Evolutionary conservation across 1,139 yeast species (phyloP), one percentile per base, ranked within the genome.

Genomic region (Trichomonascaceae sp.): DNA sequence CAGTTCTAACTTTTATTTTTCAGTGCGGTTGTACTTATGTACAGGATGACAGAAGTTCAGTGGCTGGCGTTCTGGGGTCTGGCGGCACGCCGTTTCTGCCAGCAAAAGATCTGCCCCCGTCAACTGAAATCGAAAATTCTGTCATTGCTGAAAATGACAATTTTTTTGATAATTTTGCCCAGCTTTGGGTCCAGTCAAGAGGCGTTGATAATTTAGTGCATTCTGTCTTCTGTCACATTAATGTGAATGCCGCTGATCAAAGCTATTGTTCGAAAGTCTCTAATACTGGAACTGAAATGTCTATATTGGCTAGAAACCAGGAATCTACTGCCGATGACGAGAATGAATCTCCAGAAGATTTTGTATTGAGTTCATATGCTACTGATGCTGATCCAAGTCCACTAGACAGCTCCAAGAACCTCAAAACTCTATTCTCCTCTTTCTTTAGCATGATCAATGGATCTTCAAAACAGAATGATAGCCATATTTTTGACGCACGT

Each of bases 131-230:
- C 8, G 64, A 64, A 38, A 62, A 60, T 45, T 63, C 64, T 1
- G 63, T 61, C 2, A 52, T 63, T 49, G 55, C 63, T 9, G 56
- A 60, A 48, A 59, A 60, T 17, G 58, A 59, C 1, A 54, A 49
- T 9, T 63, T 63, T 45, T 63, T 63, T 49, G 66, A 63, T 51
- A 60, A 58, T 38, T 63, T 63, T 55, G 65, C 67, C 7, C 54
- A 54, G 17, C 53, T 59, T 17, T 63, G 66, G 65, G 61, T 62
- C 15, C 47, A 57, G 10, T 45, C 54, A 0, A 49, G 62, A n/a
- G 67, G 66, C 1, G 47, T 53, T 22, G 61, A 61, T 13, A 53
- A 60, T 10, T 50, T 63, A 45, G 43, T 54, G 20, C 55, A 56
- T 43, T 62, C 67, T 1, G 56, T 64, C 1, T 63, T 63, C 49